Evolutionary conservation across 768 basidiomycete genomes (phyloP), one percentile per base, ranked within the genome.

Genomic region (Mycena polygramma): DNA sequence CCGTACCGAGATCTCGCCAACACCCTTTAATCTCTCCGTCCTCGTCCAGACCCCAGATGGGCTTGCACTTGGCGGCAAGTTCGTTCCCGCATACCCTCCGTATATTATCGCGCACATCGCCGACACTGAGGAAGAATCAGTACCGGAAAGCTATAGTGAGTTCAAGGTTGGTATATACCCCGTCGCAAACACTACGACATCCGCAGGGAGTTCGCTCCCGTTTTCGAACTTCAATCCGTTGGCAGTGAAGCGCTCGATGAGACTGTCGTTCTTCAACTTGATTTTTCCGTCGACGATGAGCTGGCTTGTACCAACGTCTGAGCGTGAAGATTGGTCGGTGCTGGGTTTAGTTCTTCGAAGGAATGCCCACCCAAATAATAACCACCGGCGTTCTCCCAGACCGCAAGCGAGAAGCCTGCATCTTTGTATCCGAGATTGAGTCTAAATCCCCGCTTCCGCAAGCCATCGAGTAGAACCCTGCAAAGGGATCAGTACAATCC

Each of bases 201-300:
- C 89, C 11, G 86, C 88, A 20, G 80, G 61, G 7, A 89, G 76
- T 54, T 82, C 79, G 46, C 78, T 82, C 1, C 88, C 86, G 67
- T 89, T 79, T 17, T 86, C 84, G 65, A 89, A 90, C 51, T 79
- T 76, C 30, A 90, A 68, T 7, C 86, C 85, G n/a, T 64, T 74
- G 52, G 80, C 72, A 2, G 81, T 85, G 75, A 89, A 87, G 24
- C 76, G 75, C 63, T 83, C 77, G 63, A 92, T 86, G 54, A 82
- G 79, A 57, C 80, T 80, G 64, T 89, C 89, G 78, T 86, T 90
- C 81, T 92, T 92, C 65, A 93, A 78, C 77, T 91, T 91, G 82
- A 93, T 90, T 75, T 89, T 88, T 7, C 91, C 90, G 74, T 91
- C 89, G 53, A 87, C 85, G 74, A 92, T 88, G 71, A 88, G 80